Evolutionary conservation across 495 filamentous ascomycete genomes (phyloP).

Genomic region (Talaromyces borbonicus): DNA sequence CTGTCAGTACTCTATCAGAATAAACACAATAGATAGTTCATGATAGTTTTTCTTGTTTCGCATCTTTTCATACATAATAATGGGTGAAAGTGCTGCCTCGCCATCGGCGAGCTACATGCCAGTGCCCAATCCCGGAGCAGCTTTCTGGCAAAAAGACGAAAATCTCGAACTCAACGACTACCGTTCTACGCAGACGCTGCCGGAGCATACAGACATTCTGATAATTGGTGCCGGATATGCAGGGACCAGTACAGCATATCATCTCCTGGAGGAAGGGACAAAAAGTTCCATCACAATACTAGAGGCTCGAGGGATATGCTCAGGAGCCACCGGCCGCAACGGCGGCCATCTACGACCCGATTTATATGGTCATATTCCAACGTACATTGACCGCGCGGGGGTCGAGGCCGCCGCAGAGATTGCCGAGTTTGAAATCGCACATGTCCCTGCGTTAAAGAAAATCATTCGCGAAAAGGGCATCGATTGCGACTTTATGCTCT

Average conservation of each 20-base stretch:
- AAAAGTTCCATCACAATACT: constrained; percentile 51
- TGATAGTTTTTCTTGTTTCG: no score
- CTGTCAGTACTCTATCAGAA: no score
- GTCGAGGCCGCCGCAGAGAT: constrained; percentile 24
- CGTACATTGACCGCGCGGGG: constrained; percentile 18
- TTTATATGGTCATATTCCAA: constrained; percentile 19
- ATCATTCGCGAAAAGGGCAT: constrained; percentile 22
- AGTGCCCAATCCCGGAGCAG: constrained; percentile 43
- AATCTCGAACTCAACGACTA: constrained; percentile 41
- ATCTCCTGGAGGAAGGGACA: constrained; percentile 29
- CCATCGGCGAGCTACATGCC: no score
- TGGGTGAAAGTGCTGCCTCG: no score
- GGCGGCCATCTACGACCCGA: constrained; percentile 30
- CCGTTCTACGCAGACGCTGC: constrained; percentile 32
- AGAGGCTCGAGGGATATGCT: constrained; percentile 69
- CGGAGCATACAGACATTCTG: constrained; percentile 38
- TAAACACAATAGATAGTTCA: no score
- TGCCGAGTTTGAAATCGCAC: constrained; percentile 22
- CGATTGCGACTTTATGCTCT: constrained; percentile 25
- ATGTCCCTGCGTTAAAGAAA: constrained; percentile 17
- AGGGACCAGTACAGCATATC: constrained; percentile 49
- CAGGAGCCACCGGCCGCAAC: constrained; percentile 60
- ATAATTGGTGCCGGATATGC: constrained; percentile 63
- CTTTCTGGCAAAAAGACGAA: constrained; percentile 61
- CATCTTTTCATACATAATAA: no score